Conservation (phyloP, 1,284 basidiomycete genomes). For the Ceratobasidium papillatum region DNA sequence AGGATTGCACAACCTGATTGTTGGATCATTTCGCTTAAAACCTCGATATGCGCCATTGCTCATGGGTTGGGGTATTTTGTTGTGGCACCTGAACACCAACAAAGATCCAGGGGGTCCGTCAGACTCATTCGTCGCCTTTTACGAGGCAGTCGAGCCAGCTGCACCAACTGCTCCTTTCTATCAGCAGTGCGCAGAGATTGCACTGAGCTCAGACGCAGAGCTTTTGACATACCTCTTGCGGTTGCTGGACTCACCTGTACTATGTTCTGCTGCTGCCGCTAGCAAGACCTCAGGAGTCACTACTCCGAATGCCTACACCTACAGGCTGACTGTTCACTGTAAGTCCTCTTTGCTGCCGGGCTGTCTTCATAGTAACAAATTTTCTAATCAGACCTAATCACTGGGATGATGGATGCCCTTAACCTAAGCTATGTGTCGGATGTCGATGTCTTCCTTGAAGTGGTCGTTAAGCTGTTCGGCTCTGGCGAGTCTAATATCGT, state of each 20-base stretch:
- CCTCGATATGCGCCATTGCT: conserved; percentile 73
- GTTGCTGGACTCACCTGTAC: conserved; percentile 65
- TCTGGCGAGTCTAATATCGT: conserved; percentile 75
- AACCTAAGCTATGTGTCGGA: conserved; percentile 77
- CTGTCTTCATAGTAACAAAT: conserved; percentile 27
- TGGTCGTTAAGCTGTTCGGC: conserved; percentile 84
- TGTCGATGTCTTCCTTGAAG: conserved; percentile 73
- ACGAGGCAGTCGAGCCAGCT: conserved; percentile 4
- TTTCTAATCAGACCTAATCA: conserved; percentile 64
- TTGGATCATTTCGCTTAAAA: conserved; percentile 63
- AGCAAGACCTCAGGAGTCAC: conserved; percentile 71
- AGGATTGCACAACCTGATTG: conserved; percentile 61
- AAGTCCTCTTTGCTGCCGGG: conserved; percentile 38
- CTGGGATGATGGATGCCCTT: conserved; percentile 75
- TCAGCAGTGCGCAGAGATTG: conserved; percentile 38
- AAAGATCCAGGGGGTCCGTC: conserved; percentile 47
- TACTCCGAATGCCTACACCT: conserved; percentile 82
- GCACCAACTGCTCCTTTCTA: conserved; percentile 21
- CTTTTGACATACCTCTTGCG: conserved; percentile 16
- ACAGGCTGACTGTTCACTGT: conserved; percentile 87
- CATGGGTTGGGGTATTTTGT: conserved; percentile 80
- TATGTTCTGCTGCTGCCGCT: conserved; percentile 75
- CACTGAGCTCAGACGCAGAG: conserved; percentile 21
- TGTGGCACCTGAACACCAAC: conserved; percentile 65
- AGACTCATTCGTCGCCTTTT: not conserved